Base-by-base conservation (phyloP, 2,329 filamentous ascomycete genomes). In the Monosporascus sp. region DNA sequence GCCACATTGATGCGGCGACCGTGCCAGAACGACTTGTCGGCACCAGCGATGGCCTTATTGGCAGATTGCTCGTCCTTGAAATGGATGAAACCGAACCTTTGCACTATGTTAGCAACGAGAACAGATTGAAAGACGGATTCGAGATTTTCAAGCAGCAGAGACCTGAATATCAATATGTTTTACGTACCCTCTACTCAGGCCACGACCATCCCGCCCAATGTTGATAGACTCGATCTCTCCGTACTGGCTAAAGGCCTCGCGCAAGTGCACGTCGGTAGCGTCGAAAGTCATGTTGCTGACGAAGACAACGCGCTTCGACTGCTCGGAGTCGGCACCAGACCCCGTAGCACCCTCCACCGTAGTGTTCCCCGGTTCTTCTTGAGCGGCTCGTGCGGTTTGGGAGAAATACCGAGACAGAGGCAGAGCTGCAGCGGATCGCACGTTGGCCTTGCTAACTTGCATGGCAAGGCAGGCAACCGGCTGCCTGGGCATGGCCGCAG, bases 211-310 rank as follows among this genome's bases (percentile, higher is more conserved):
- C 11, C 63, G 61, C 35, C 46, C 63, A 31, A 70, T 60, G 11
- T 52, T 61, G 37, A 61, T 14, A 0, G 4, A 0, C 7, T 14
- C 0, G n/a, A 71, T 62, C 1, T 66, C 58, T 41, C 69, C 69
- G 41, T 65, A 71, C 48, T 78, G 75, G 56, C 72, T 67, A 65
- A 89, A 86, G 46, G 84, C 78, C 49, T 78, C 74, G 61, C 77
- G 73, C 47, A 91, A 62, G 58, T 87, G 79, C 31, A 80, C 76
- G 6, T 80, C 77, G 6, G 78, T 84, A 52, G 87, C 78, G 65
- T 89, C 85, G 66, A 84, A 90, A 67, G 83, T 84, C 46, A 90
- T 71, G 69, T 90, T 90, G 55, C 84, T 85, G 57, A 89, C 65
- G 63, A 86, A 90, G 55, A 89, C 60, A 7, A 74, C 79, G 46